phyloP scores from a whole-genome alignment of 2,329 filamentous ascomycete species.

The Polytolypa hystricis region DNA sequence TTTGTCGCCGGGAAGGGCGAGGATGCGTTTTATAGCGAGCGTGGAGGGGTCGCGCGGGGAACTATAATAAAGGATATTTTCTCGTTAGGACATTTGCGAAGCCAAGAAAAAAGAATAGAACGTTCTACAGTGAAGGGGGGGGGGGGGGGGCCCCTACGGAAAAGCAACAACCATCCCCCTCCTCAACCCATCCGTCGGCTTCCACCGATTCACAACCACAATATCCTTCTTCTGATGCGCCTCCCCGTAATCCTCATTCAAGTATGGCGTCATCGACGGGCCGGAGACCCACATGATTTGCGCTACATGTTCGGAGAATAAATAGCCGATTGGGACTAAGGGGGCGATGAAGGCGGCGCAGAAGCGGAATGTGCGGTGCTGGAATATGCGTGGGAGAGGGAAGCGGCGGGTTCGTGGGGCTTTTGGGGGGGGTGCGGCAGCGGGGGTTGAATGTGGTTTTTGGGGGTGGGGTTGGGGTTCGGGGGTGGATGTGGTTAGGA shows the following conservation, averaged over 20 bases:
- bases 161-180: constrained; percentile 68
- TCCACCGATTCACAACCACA: constrained; percentile 33
- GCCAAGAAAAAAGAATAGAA: constrained; percentile 1
- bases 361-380: constrained; percentile 14
- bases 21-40: constrained; percentile 67
- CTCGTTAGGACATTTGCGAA: constrained; percentile 7
- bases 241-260: constrained; percentile 54
- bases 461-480: not conserved
- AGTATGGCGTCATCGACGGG: constrained; percentile 63
- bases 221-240: constrained; percentile 29
- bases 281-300: constrained; percentile 34
- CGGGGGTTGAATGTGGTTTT: constrained; percentile 14
- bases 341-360: constrained; percentile 20
- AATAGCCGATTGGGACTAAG: constrained; percentile 27
- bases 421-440: constrained; percentile 18
- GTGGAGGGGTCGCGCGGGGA: constrained; percentile 60
- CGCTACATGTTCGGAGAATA: constrained; percentile 31
- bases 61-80: constrained; percentile 31
- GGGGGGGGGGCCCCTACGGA: constrained; percentile 15
- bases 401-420: constrained; percentile 18
- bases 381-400: constrained; percentile 3
- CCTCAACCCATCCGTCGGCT: constrained; percentile 38
- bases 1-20: constrained; percentile 69
- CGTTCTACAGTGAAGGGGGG: not conserved
- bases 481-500: not conserved